Conservation (phyloP, 768 basidiomycete genomes). For the Boletus pseudo-olivaceus region DNA sequence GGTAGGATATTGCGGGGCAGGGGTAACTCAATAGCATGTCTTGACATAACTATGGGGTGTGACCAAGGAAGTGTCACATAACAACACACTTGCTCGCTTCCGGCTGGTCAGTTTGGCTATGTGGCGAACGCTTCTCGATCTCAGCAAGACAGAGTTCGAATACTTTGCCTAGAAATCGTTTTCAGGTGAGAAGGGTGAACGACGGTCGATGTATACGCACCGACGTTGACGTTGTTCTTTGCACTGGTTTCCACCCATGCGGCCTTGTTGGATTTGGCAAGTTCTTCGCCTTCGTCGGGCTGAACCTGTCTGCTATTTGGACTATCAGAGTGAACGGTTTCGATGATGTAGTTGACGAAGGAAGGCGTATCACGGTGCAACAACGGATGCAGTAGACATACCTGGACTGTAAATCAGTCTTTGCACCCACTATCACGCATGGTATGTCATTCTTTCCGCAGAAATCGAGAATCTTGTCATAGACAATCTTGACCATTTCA, state of each 20-base stretch:
- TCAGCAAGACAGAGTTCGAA: slow-evolving; percentile 82
- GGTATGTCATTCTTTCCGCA: slow-evolving; percentile 82
- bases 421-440: slow-evolving; percentile 92
- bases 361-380: slow-evolving; percentile 8
- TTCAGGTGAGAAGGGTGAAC: not conserved
- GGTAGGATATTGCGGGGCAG: slow-evolving; percentile 29
- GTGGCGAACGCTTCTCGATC: slow-evolving; percentile 72
- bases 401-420: slow-evolving; percentile 78
- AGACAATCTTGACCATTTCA: slow-evolving; percentile 90
- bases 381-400: slow-evolving; percentile 36
- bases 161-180: slow-evolving; percentile 55
- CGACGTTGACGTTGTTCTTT: slow-evolving; percentile 81
- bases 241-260: slow-evolving; percentile 90
- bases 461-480: slow-evolving; percentile 91
- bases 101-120: slow-evolving; percentile 42
- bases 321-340: slow-evolving; percentile 30
- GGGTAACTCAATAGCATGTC: slow-evolving; percentile 31
- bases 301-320: slow-evolving; percentile 65
- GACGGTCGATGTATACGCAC: slow-evolving; percentile 47
- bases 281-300: slow-evolving; percentile 64
- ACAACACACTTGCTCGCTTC: slow-evolving; percentile 45
- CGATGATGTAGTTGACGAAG: slow-evolving; percentile 10
- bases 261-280: slow-evolving; percentile 69
- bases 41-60: slow-evolving; percentile 17
- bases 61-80: slow-evolving; percentile 42